Evolutionary conservation across 345 rosid genomes (phyloP), one percentile per base, ranked within the genome.

Genomic region (Murraya koenigii): DNA sequence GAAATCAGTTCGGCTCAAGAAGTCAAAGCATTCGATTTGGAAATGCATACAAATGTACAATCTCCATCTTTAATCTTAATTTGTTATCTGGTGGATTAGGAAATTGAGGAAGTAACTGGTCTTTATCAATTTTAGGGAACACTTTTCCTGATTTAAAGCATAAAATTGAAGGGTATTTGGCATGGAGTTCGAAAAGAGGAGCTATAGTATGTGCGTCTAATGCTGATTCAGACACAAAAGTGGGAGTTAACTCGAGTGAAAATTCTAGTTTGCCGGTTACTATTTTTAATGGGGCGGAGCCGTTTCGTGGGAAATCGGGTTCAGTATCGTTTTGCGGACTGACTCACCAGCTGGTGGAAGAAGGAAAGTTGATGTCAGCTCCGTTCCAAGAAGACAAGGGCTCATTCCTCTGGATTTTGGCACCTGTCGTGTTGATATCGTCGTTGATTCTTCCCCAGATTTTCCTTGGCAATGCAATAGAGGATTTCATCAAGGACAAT

Each of bases 231-330:
- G 75, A 61, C 15, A 56, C 77, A 15, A 74, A 74, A n/a, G 39
- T 47, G 39, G 84, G 77, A 26, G 76, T 74, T 52, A 41, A 69
- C 26, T 68, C 62, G 4, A 73, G 69, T 41, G 78, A 81, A 14
- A 32, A 66, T 7, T 69, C 83, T 4, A 79, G 59, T 20, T 79
- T 79, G 76, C 73, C 81, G 14, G 64, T 79, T 63, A 52, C 36
- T 39, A 75, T 74, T 36, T 79, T 56, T 67, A 77, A 82, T 72
- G 90, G 86, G 75, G 74, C 77, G 83, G 97, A 93, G 80, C 84
- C 90, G 11, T 89, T 89, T 74, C 88, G 86, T 55, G 98, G 98
- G 7, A 92, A 95, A 82, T 81, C 98, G 2, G 97, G 98, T 73
- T 93, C 93, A 5, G 79, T 92, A 81, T 92, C 98, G 7, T 95